These are phyloP conservation scores for Candida berthetii DNA, from an alignment of 805 yeast species.

Conservation along the genomic window DNA sequence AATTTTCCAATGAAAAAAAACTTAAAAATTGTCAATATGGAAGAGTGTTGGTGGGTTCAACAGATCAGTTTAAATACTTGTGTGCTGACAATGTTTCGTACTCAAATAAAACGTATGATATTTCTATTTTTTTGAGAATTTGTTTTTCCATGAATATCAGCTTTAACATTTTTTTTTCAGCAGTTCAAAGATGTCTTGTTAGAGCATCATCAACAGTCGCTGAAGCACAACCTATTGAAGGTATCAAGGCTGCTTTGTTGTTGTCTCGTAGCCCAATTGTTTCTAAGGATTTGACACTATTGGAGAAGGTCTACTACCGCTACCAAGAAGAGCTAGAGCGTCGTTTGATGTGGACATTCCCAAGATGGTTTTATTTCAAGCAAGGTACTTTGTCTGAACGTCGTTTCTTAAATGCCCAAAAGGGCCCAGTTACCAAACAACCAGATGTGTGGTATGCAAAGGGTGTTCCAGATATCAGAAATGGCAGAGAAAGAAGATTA, in stretches of 20 bases:
- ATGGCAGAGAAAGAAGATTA: conserved; percentile 80
- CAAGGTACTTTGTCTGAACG: conserved; percentile 87
- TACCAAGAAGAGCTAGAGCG: conserved; percentile 85
- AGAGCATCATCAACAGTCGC: conserved; percentile 10
- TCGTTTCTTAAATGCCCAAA: conserved; percentile 67
- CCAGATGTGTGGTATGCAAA: conserved; percentile 74
- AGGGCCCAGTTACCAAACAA: conserved; percentile 64
- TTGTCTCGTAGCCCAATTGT: conserved; percentile 81
- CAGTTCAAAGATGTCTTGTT: conserved; percentile 12
- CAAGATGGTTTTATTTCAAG: conserved; percentile 85
- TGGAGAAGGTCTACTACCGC: conserved; percentile 69
- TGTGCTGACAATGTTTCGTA: neutral
- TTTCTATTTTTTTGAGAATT: too few species aligned
- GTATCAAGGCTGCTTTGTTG: conserved; percentile 46
- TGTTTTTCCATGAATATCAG: too few species aligned
- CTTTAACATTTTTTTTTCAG: conserved; percentile 3
- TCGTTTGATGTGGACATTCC: conserved; percentile 96
- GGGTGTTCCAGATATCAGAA: conserved; percentile 83
- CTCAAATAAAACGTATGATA: neutral
- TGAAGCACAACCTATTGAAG: conserved; percentile 11
- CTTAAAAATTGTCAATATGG: neutral
- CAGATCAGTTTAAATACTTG: neutral
- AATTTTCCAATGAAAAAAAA: too few species aligned
- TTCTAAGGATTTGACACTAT: conserved; percentile 66
- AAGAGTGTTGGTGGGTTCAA: neutral